phyloP scores from a whole-genome alignment of 768 basidiomycete species.

The Gloeophyllum trabeum region DNA sequence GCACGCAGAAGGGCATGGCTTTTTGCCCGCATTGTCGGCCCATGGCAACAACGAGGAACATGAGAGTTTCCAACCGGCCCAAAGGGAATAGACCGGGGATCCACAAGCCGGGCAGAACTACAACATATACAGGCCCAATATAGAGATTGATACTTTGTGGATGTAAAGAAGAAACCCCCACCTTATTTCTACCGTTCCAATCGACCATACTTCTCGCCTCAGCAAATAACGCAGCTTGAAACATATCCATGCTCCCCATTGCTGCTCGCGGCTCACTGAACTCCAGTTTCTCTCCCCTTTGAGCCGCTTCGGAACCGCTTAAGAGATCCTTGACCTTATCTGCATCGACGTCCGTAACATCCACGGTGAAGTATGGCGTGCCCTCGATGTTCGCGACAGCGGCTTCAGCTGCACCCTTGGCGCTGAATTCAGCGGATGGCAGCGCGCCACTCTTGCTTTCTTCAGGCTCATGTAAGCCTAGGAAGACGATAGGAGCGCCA shows the following conservation, averaged over 20 bases:
- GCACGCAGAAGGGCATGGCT: slow-evolving; percentile 66
- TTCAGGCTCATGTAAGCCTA: slow-evolving; percentile 62
- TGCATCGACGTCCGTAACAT: slow-evolving; percentile 45
- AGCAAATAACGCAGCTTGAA: slow-evolving; percentile 70
- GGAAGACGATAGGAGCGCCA: slow-evolving; percentile 58
- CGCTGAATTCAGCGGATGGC: slow-evolving; percentile 52
- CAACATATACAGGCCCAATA: slow-evolving; percentile 2
- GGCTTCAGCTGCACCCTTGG: slow-evolving; percentile 28
- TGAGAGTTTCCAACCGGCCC: slow-evolving; percentile 93
- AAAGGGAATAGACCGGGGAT: slow-evolving; percentile 66
- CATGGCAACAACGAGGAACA: slow-evolving; percentile 72
- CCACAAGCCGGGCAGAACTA: slow-evolving; percentile 91
- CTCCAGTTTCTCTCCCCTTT: slow-evolving; percentile 27
- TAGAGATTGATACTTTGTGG: too few relatives aligned
- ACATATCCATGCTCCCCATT: slow-evolving; percentile 42
- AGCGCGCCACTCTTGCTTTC: slow-evolving; percentile 33
- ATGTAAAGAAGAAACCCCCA: slow-evolving; percentile 19
- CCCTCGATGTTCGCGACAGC: slow-evolving; percentile 58
- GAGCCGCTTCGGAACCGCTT: slow-evolving; percentile 22
- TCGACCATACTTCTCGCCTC: slow-evolving; percentile 75
- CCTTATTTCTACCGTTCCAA: slow-evolving; percentile 90
- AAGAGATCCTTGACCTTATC: slow-evolving; percentile 30
- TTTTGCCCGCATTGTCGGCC: slow-evolving; percentile 48
- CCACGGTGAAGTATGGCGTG: slow-evolving; percentile 79
- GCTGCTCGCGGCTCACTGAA: slow-evolving; percentile 61